phyloP scores from a whole-genome alignment of 108 stramenopile genomes.

The Cyclotella cryptica region DNA sequence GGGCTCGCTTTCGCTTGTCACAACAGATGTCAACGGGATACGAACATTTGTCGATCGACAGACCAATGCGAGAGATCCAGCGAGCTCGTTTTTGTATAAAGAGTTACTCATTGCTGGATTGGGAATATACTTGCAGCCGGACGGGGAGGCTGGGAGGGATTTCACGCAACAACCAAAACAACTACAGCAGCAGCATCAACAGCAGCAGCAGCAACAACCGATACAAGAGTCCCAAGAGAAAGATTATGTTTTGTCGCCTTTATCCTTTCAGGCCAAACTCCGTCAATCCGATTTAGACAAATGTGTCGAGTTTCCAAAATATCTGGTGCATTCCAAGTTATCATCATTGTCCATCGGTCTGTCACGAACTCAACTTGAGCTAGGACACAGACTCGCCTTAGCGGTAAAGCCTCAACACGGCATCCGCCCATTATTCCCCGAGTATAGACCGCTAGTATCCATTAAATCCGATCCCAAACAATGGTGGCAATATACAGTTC shows the following conservation, averaged over 20 bases:
- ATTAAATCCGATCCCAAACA: slow-evolving; percentile 44
- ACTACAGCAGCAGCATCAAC: not conserved
- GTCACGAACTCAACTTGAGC: slow-evolving; percentile 73
- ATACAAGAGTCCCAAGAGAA: slow-evolving; percentile 36
- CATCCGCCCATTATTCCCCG: slow-evolving; percentile 78
- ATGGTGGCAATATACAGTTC: slow-evolving; percentile 87
- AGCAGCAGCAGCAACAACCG: slow-evolving; percentile 23
- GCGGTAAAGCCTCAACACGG: slow-evolving; percentile 40
- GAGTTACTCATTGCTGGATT: slow-evolving; percentile 69
- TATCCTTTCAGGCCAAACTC: slow-evolving; percentile 81
- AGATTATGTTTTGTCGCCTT: slow-evolving; percentile 69
- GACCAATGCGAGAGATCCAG: slow-evolving; percentile 28
- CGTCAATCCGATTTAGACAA: slow-evolving; percentile 69
- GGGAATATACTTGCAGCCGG: slow-evolving; percentile 77
- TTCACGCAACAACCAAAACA: not conserved
- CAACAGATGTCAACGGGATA: slow-evolving; percentile 75
- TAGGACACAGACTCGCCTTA: slow-evolving; percentile 58
- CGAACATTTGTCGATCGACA: slow-evolving; percentile 79
- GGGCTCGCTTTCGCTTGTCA: slow-evolving; percentile 67
- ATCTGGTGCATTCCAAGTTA: slow-evolving; percentile 72
- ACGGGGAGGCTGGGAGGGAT: not conserved
- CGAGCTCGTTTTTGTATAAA: slow-evolving; percentile 74
- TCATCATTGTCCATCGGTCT: slow-evolving; percentile 64
- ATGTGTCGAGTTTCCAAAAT: slow-evolving; percentile 82
- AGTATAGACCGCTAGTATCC: slow-evolving; percentile 72